A percentile compares a stretch with the other conserved stretches of the same genome.
Evolutionary conservation across 2,329 filamentous ascomycete genomes (phyloP).

Genomic region (Pseudocercospora pini-densiflorae): DNA sequence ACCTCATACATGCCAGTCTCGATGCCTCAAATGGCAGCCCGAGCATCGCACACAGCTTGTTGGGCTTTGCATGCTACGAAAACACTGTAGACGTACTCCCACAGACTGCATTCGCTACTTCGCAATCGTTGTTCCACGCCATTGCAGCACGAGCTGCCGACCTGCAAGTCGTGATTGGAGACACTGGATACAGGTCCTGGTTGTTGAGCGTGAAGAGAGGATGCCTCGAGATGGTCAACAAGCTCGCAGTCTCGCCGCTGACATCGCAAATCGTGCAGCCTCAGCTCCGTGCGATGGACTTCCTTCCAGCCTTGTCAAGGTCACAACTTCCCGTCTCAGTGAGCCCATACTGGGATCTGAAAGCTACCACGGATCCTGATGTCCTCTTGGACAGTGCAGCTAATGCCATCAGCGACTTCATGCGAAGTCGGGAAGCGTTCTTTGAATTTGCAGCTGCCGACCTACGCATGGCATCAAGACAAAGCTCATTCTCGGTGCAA

Average conservation of each 20-base stretch:
- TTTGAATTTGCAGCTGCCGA: slow-evolving; percentile 87
- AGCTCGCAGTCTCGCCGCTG: slow-evolving; percentile 82
- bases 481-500: slow-evolving; percentile 55
- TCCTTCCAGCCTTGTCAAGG: slow-evolving; percentile 77
- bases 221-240: slow-evolving; percentile 67
- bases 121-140: slow-evolving; percentile 80
- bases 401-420: slow-evolving; percentile 73
- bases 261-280: slow-evolving; percentile 75
- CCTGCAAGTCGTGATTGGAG: slow-evolving; percentile 59
- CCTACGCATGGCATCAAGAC: slow-evolving; percentile 67
- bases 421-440: slow-evolving; percentile 75
- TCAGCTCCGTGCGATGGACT: slow-evolving; percentile 78
- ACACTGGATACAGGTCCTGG: slow-evolving; percentile 44
- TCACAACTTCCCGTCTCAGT: slow-evolving; percentile 72
- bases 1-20: slow-evolving; percentile 83
- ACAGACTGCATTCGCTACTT: slow-evolving; percentile 71
- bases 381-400: slow-evolving; percentile 74
- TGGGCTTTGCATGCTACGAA: slow-evolving; percentile 81
- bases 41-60: slow-evolving; percentile 85
- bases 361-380: slow-evolving; percentile 62
- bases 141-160: slow-evolving; percentile 61
- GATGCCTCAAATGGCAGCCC: slow-evolving; percentile 75
- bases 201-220: slow-evolving; percentile 48
- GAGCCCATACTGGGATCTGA: slow-evolving; percentile 74
- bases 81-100: slow-evolving; percentile 70